phyloP scores from a whole-genome alignment of 768 basidiomycete genomes.

The Tubosaeta sp. region DNA sequence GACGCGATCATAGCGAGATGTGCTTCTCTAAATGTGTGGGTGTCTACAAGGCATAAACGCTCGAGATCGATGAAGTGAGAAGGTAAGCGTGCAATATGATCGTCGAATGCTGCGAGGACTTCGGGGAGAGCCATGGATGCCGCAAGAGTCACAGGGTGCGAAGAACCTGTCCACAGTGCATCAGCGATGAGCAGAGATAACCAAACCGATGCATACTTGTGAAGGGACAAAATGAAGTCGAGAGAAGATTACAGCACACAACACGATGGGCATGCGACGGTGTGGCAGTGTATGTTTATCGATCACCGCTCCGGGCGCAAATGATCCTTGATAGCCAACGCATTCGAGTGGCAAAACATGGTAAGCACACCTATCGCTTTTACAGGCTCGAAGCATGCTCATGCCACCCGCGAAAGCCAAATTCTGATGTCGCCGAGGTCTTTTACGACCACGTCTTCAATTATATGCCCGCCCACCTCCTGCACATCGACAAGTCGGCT shows the following conservation, averaged over 20 bases:
- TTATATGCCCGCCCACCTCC: constrained; percentile 15
- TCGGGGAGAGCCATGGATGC: constrained; percentile 13
- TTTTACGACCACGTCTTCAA: constrained; percentile 17
- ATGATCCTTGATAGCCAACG: too few species aligned
- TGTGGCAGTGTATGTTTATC: too few species aligned
- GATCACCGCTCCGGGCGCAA: too few species aligned
- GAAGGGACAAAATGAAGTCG: too few species aligned
- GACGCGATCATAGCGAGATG: constrained; percentile 10
- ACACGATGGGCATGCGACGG: too few species aligned
- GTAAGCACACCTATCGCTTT: background rate
- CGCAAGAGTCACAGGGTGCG: background rate
- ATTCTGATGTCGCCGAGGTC: background rate
- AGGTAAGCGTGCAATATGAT: constrained; percentile 11
- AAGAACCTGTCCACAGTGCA: background rate
- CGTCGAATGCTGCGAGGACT: constrained; percentile 12
- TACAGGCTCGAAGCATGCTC: background rate
- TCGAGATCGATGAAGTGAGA: constrained; percentile 15
- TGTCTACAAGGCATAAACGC: constrained; percentile 10
- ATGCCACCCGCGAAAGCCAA: background rate
- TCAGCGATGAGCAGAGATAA: background rate
- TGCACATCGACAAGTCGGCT: constrained; percentile 6
- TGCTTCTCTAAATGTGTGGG: background rate
- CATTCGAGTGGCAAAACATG: background rate
- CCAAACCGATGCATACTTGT: too few species aligned
- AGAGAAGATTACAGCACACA: too few species aligned